Evolutionary conservation across 106 monocot species (phyloP).

Genomic region (Hemerocallis citrina): DNA sequence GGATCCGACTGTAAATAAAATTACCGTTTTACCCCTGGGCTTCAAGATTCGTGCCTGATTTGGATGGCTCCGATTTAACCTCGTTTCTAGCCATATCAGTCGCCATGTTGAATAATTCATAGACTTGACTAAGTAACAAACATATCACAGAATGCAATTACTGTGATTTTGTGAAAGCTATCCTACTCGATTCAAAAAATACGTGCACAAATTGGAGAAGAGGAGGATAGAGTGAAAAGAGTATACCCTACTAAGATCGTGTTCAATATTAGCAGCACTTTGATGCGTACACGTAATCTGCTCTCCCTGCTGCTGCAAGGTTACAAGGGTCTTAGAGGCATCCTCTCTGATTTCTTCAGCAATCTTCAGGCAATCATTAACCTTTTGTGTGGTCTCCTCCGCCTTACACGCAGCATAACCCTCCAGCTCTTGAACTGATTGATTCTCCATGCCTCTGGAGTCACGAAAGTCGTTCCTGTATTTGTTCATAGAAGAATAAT

Average conservation of each 20-base stretch:
- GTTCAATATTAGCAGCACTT: constrained; percentile 56
- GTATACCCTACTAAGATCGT: constrained; percentile 77
- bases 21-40: too few relatives aligned
- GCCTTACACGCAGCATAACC: constrained; percentile 66
- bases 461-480: constrained; percentile 51
- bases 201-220: background rate
- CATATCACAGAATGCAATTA: too few relatives aligned
- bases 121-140: too few relatives aligned
- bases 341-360: constrained; percentile 85
- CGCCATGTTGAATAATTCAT: background rate
- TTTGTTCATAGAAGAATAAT: constrained; percentile 13
- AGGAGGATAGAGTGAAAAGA: background rate
- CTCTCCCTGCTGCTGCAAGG: constrained; percentile 79
- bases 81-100: background rate
- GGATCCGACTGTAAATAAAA: too few relatives aligned
- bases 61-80: too few relatives aligned
- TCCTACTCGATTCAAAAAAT: too few relatives aligned
- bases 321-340: constrained; percentile 63
- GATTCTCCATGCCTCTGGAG: constrained; percentile 54
- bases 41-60: too few relatives aligned
- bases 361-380: constrained; percentile 65
- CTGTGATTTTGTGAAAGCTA: too few relatives aligned
- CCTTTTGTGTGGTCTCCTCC: constrained; percentile 67
- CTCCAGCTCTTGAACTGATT: constrained; percentile 75
- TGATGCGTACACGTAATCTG: constrained; percentile 73